phyloP scores from a whole-genome alignment of 306 rosid species.

The Cercis canadensis region DNA sequence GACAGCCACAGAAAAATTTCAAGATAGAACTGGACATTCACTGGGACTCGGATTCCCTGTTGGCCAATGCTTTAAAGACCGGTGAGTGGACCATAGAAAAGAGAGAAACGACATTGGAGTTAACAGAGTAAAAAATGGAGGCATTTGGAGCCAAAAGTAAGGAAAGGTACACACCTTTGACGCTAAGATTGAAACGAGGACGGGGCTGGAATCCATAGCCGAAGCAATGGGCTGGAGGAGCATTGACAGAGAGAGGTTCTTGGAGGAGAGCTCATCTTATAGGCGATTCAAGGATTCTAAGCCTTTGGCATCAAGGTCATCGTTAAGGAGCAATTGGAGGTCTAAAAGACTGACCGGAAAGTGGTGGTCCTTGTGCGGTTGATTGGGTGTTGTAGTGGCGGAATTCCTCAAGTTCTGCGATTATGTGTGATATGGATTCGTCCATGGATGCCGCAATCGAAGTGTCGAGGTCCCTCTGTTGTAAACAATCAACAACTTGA shows the following conservation, averaged over 20 bases:
- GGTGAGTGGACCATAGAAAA: conserved; percentile 82
- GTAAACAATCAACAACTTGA: no score
- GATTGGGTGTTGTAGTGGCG: conserved; percentile 45
- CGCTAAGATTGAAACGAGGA: conserved; percentile 62
- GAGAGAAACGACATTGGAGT: conserved; percentile 83
- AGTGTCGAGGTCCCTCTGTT: no score
- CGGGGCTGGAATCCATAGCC: conserved; percentile 73
- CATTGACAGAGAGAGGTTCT: conserved; percentile 58
- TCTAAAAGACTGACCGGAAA: conserved; percentile 65
- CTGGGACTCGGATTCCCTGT: not conserved
- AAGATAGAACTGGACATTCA: no score
- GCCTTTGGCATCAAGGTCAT: conserved; percentile 27
- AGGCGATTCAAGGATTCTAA: conserved; percentile 45
- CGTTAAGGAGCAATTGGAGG: conserved; percentile 63
- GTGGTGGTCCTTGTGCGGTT: conserved; percentile 40
- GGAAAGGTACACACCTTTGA: conserved; percentile 74
- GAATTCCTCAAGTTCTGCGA: conserved; percentile 64
- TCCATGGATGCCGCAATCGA: conserved; percentile 43
- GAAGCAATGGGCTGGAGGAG: conserved; percentile 64
- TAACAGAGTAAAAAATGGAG: conserved; percentile 85
- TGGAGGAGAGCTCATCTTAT: conserved; percentile 62
- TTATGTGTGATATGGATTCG: conserved; percentile 58
- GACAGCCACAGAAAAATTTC: no score
- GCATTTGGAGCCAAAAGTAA: conserved; percentile 71
- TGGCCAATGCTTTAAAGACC: conserved; percentile 57